Conservation (phyloP, 108 stramenopile species). For the Pseudonitzschia pungens region DNA sequence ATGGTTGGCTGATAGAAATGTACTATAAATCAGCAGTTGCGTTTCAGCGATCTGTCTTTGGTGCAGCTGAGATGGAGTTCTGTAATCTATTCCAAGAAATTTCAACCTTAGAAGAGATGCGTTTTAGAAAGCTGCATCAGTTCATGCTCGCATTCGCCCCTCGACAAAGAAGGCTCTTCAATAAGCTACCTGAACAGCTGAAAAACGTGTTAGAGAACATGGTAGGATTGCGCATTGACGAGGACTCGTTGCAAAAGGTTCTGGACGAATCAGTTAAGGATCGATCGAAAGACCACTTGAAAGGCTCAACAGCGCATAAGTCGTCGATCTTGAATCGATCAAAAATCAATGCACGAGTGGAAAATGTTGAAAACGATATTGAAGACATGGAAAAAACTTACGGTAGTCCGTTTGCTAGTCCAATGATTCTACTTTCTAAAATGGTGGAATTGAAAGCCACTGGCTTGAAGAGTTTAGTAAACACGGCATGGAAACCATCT, state of each 20-base stretch:
- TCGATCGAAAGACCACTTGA: conserved; percentile 58
- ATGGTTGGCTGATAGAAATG: conserved; percentile 80
- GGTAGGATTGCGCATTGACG: conserved; percentile 63
- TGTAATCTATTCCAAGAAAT: conserved; percentile 54
- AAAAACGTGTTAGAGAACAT: conserved; percentile 56
- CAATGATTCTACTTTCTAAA: conserved; percentile 26
- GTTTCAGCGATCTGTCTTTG: conserved; percentile 55
- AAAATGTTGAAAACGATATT: conserved; percentile 29
- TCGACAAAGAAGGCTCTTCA: conserved; percentile 61
- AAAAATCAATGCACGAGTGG: conserved; percentile 16
- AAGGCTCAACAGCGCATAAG: conserved; percentile 54
- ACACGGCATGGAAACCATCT: conserved; percentile 58
- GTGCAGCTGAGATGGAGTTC: conserved; percentile 56
- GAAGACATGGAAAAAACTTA: conserved; percentile 31
- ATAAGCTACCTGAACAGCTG: conserved; percentile 49
- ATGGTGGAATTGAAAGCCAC: conserved; percentile 32
- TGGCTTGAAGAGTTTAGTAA: conserved; percentile 43
- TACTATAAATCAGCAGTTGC: conserved; percentile 69
- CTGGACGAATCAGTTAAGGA: conserved; percentile 59
- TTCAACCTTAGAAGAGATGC: conserved; percentile 54
- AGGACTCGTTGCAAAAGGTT: conserved; percentile 61
- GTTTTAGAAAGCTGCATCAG: conserved; percentile 53
- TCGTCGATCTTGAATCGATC: conserved; percentile 47
- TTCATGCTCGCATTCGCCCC: conserved; percentile 61
- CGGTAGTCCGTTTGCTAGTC: conserved; percentile 33